Conservation (phyloP, 352 stramenopile genomes). For the Globisporangium cystogenes region DNA sequence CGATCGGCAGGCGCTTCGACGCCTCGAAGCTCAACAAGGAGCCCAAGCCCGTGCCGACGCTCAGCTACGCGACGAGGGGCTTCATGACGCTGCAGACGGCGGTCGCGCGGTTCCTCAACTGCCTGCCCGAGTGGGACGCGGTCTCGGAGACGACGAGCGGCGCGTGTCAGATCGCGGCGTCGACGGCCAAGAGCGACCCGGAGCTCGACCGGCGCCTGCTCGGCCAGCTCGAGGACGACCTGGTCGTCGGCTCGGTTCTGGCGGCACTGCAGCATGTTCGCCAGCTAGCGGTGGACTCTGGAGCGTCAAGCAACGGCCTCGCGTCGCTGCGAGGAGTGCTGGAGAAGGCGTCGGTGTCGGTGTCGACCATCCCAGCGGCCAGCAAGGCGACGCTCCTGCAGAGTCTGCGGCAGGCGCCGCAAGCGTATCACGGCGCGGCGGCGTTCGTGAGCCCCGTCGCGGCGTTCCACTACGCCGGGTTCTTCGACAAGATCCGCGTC, state of each 20-base stretch:
- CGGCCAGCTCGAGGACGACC: slow-evolving; percentile 37
- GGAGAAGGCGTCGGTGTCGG: slow-evolving; percentile 11
- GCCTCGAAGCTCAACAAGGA: slow-evolving; percentile 19
- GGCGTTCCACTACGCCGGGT: slow-evolving; percentile 50
- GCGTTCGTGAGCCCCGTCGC: slow-evolving; percentile 47
- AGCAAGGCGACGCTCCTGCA: slow-evolving; percentile 35
- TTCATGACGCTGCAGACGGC: slow-evolving; percentile 75
- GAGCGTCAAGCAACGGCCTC: slow-evolving; percentile 5
- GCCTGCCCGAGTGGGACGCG: slow-evolving; percentile 47
- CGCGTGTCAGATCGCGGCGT: slow-evolving; percentile 38
- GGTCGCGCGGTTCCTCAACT: slow-evolving; percentile 63
- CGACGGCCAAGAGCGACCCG: slow-evolving; percentile 18
- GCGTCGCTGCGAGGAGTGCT: slow-evolving; percentile 4
- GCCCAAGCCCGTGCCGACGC: slow-evolving; percentile 16
- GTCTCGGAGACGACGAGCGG: slow-evolving; percentile 18
- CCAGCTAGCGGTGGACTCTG: not conserved
- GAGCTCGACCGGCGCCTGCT: slow-evolving; percentile 35
- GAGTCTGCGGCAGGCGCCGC: slow-evolving; percentile 50
- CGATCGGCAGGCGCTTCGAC: slow-evolving; percentile 12
- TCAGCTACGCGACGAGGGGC: slow-evolving; percentile 48
- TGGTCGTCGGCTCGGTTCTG: slow-evolving; percentile 44
- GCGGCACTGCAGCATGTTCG: slow-evolving; percentile 3
- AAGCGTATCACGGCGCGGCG: slow-evolving; percentile 42
- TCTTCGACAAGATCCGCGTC: slow-evolving; percentile 72
- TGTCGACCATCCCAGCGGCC: slow-evolving; percentile 6